Base-by-base conservation (phyloP, 139 green algal species). In the Pseudopediastrum boryanum region DNA sequence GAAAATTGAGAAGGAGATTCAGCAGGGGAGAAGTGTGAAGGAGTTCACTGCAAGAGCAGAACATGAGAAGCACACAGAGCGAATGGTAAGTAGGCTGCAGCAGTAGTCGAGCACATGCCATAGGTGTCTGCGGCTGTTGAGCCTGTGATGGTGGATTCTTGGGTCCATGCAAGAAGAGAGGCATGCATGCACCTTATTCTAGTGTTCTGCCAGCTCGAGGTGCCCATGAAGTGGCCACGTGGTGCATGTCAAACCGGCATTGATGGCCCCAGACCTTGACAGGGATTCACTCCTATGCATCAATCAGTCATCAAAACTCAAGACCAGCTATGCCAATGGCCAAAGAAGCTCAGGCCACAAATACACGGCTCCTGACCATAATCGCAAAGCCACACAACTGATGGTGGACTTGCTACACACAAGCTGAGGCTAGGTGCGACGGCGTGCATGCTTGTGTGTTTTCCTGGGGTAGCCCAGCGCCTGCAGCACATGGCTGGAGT, bases 1-100 rank as follows among this genome's bases (percentile, higher is more conserved):
- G 84, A 98, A 98, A 79, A 94, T 98, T 35, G 92, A 98, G 82
- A 92, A 92, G 70, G 92, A 97, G 13, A 79, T 98, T 44, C 79
- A 79, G 19, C 66, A 83, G 43, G 86, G 86, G 25, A 87, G 85
- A 33, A 83, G 80, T n/a, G 71, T 91, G 46, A 72, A 72, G 48
- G 86, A 91, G 36, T 85, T 89, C 41, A 84, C 75, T 19, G 70
- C 71, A 7, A 79, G 81, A 59, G 69, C 79, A 39, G 48, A 71
- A 46, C 71, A 94, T 65, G 87, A 94, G 25, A 75, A 83, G 13
- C 92, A 98, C 69, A 77, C 86, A 7, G 95, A 98, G 82, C 86
- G 86, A 9, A 84, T 96, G 38, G 83, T 98, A 36, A 89, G 89
- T 69, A 56, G 12, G 46, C 13, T 16, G 46, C 16, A n/a, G 46